phyloP scores from a whole-genome alignment of 1,284 basidiomycete species.

The Trametes polyzona region DNA sequence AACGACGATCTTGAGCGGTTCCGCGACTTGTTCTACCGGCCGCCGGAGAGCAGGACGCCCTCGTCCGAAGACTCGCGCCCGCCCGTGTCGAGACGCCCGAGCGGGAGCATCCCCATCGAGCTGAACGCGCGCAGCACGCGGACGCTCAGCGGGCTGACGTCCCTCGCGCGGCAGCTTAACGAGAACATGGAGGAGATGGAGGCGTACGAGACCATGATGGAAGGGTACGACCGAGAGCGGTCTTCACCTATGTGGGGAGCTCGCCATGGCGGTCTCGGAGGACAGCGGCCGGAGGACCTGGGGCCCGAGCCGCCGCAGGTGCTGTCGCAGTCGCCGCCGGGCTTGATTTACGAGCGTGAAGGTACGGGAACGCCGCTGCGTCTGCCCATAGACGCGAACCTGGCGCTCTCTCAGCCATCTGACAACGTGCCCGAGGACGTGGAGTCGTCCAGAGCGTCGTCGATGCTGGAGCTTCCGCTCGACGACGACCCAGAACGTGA shows the following conservation, averaged over 20 bases:
- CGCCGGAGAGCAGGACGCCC: slow-evolving; percentile 31
- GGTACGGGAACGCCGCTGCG: slow-evolving; percentile 35
- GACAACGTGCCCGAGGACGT: slow-evolving; percentile 67
- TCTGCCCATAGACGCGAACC: slow-evolving; percentile 36
- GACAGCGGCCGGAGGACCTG: slow-evolving; percentile 29
- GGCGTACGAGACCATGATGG: slow-evolving; percentile 27
- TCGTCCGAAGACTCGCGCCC: slow-evolving; percentile 23
- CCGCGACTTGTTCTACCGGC: slow-evolving; percentile 70
- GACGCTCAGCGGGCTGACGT: slow-evolving; percentile 58
- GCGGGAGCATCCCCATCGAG: slow-evolving; percentile 34
- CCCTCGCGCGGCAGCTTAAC: slow-evolving; percentile 63
- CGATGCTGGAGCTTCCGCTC: slow-evolving; percentile 45
- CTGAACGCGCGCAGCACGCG: slow-evolving; percentile 32
- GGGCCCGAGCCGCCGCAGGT: slow-evolving; percentile 29
- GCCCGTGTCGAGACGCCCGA: slow-evolving; percentile 29
- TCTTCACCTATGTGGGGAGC: slow-evolving; percentile 36
- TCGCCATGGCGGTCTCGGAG: slow-evolving; percentile 34
- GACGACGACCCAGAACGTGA: slow-evolving; percentile 49
- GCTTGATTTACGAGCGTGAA: slow-evolving; percentile 23
- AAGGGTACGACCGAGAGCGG: slow-evolving; percentile 21
- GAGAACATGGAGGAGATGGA: slow-evolving; percentile 55
- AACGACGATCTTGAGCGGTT: slow-evolving; percentile 73
- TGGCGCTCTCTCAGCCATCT: slow-evolving; percentile 31
- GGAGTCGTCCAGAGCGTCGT: slow-evolving; percentile 58
- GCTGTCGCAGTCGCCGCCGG: slow-evolving; percentile 30